A percentile compares a stretch with the other conserved stretches of the same genome.
Conservation (phyloP, 2,329 filamentous ascomycete genomes). For the Colletotrichum sp. region DNA sequence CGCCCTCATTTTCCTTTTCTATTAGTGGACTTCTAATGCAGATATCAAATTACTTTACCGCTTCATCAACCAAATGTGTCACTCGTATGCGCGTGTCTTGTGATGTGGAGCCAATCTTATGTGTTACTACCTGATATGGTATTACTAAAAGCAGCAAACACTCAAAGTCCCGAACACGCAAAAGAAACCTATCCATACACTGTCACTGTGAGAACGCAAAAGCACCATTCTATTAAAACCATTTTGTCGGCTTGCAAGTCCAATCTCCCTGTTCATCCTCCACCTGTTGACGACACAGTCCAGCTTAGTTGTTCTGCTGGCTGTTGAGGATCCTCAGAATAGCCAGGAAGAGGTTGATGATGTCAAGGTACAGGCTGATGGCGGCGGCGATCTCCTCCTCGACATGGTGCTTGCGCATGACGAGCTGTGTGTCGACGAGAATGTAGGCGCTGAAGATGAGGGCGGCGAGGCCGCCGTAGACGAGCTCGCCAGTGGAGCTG, state of each 20-base stretch:
- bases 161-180: background rate
- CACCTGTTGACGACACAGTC: background rate
- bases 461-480: constrained; percentile 82
- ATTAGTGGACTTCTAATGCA: constrained; percentile 69
- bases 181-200: background rate
- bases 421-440: constrained; percentile 92
- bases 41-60: constrained; percentile 58
- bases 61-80: background rate
- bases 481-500: constrained; percentile 80
- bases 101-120: background rate
- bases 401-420: constrained; percentile 95
- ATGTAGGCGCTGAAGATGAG: constrained; percentile 95
- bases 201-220: background rate
- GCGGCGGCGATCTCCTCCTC: constrained; percentile 97
- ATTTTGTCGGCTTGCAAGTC: background rate
- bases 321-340: constrained; percentile 97
- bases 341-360: constrained; percentile 96
- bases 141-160: background rate
- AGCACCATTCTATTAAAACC: background rate
- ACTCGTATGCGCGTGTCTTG: background rate
- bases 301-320: constrained; percentile 83
- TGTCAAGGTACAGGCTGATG: constrained; percentile 93
- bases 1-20: constrained; percentile 47
- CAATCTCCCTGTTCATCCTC: background rate
- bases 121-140: background rate